These are phyloP conservation scores for Cardamine occulta DNA, from an alignment of 345 rosid genomes.

Conservation along the genomic window DNA sequence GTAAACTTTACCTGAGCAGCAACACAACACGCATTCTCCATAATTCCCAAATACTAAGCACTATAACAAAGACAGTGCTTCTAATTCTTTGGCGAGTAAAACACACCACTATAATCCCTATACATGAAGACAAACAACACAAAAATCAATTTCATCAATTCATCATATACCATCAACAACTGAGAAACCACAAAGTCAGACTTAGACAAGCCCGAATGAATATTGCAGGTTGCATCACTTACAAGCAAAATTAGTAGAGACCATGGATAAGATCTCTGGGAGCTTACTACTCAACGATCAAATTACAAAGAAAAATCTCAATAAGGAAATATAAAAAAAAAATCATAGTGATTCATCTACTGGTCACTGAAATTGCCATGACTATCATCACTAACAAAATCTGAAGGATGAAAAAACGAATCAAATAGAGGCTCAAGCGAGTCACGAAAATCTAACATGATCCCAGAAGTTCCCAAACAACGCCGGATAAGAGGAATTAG, in stretches of 20 bases:
- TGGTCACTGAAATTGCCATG: conserved; percentile 37
- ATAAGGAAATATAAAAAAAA: conserved; percentile 10
- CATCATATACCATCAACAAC: too few relatives aligned
- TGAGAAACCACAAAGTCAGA: too few relatives aligned
- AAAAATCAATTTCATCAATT: too few relatives aligned
- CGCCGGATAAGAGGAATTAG: background rate
- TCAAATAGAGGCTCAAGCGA: conserved; percentile 16
- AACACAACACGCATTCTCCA: conserved; percentile 98
- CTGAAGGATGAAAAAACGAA: conserved; percentile 9
- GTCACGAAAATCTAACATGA: conserved; percentile 30
- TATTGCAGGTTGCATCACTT: too few relatives aligned
- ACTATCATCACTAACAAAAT: conserved; percentile 16
- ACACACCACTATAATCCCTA: too few relatives aligned
- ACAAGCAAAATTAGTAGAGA: conserved; percentile 11
- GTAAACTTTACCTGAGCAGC: too few relatives aligned
- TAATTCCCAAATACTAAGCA: conserved; percentile 33
- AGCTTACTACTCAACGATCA: too few relatives aligned
- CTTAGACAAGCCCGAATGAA: too few relatives aligned
- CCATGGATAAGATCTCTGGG: conserved; percentile 13
- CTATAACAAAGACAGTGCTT: conserved; percentile 14
- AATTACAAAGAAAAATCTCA: conserved; percentile 9
- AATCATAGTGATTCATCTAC: conserved; percentile 45
- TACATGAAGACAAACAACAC: too few relatives aligned
- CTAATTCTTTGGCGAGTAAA: too few relatives aligned
- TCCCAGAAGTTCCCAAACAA: background rate